Conservation (phyloP, 78 protist genomes). For the Paulinella micropora region DNA sequence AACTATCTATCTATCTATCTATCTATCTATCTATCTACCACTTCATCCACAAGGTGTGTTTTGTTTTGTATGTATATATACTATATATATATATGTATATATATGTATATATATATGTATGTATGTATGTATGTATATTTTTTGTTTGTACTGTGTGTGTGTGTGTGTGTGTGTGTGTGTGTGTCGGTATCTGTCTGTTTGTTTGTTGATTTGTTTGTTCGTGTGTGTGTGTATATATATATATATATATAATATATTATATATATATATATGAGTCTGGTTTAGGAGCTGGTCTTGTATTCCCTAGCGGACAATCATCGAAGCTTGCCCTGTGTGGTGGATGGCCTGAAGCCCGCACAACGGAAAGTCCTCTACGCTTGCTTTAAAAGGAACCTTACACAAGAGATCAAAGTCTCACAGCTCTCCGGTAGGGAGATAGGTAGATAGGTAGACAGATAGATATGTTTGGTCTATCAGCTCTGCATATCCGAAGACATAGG, state of each 20-base stretch:
- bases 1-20: background rate
- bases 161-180: background rate
- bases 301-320: slow-evolving; percentile 62
- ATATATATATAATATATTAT: background rate
- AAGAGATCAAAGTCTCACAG: slow-evolving; percentile 95
- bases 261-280: background rate
- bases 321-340: background rate
- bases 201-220: no score
- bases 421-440: no score
- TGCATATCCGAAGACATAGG: no score
- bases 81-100: background rate
- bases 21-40: background rate
- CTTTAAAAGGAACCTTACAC: slow-evolving; percentile 84
- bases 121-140: background rate
- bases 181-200: background rate
- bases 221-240: no score
- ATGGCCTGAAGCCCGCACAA: slow-evolving; percentile 61
- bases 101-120: background rate
- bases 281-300: slow-evolving; percentile 77
- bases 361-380: slow-evolving; percentile 86
- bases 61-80: no score
- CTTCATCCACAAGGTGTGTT: no score
- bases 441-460: no score
- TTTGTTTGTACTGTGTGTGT: background rate
- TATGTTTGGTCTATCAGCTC: no score